Conservation (phyloP, 352 stramenopile genomes). For the Globisporangium cystogenes region DNA sequence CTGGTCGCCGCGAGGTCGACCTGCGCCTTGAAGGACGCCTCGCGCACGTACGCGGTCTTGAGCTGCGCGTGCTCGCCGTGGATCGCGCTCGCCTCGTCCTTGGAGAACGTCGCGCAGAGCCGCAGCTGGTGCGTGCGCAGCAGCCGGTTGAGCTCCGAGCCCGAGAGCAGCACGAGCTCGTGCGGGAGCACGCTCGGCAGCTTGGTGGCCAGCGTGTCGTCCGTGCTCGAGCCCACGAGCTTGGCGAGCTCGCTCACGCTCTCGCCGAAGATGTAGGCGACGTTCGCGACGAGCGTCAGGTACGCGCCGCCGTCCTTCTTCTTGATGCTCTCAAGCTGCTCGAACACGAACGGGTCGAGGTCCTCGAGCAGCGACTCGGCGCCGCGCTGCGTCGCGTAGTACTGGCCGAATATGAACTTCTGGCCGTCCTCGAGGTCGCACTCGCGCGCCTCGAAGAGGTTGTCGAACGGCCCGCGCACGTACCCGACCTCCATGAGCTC, state of each 20-base stretch:
- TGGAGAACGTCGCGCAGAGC: conserved; percentile 8
- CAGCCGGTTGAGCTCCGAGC: conserved; percentile 12
- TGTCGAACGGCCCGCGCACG: conserved; percentile 9
- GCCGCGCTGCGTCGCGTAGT: conserved; percentile 6
- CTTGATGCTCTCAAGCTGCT: conserved; percentile 6
- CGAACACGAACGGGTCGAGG: conserved; percentile 15
- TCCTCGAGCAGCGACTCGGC: conserved; percentile 8
- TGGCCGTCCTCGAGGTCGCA: conserved; percentile 2
- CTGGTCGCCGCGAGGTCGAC: conserved; percentile 4
- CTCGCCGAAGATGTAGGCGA: conserved; percentile 12
- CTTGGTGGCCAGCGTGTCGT: conserved; percentile 1
- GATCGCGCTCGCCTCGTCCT: conserved; percentile 10
- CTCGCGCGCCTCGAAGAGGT: conserved; percentile 5
- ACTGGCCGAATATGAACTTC: conserved; percentile 11
- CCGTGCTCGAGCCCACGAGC: neutral
- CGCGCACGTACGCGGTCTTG: conserved; percentile 14
- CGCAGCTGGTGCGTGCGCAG: conserved; percentile 12
- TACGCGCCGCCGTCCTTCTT: neutral
- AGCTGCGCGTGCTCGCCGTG: conserved; percentile 13
- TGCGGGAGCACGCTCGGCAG: conserved; percentile 12
- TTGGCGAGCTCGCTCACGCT: conserved; percentile 10
- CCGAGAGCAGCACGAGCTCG: conserved; percentile 15
- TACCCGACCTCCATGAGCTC: conserved; percentile 16
- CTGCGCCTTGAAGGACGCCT: conserved; percentile 12
- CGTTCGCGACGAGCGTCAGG: conserved; percentile 4